Conservation (phyloP, 306 rosid genomes). For the Mimosa bimucronata region DNA sequence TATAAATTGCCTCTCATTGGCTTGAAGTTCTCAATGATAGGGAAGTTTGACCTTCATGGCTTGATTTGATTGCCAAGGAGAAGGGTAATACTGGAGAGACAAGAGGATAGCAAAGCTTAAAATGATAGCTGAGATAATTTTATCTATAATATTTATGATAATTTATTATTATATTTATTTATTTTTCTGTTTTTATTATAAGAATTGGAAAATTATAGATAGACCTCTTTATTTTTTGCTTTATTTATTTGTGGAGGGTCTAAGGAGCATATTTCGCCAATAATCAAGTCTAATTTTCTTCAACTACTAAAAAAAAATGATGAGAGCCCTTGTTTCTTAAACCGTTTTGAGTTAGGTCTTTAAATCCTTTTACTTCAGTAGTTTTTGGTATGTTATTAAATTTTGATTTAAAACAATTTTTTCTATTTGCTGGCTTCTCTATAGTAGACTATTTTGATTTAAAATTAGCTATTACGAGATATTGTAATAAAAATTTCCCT, state of each 20-base stretch:
- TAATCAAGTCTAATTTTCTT: no score
- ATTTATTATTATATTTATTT: background rate
- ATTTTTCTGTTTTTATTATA: background rate
- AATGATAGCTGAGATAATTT: background rate
- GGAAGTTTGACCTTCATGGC: background rate
- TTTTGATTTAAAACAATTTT: background rate
- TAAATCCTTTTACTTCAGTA: no score
- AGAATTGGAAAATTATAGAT: background rate
- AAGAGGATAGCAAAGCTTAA: background rate
- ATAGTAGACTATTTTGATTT: background rate
- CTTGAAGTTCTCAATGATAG: background rate
- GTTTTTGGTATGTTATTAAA: no score
- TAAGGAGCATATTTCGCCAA: no score
- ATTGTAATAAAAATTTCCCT: background rate
- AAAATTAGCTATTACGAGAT: background rate
- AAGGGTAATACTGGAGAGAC: background rate
- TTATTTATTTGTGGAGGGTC: no score
- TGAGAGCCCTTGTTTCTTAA: background rate
- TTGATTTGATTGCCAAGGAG: background rate
- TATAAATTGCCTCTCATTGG: background rate
- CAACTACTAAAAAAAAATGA: no score
- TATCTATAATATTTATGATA: background rate
- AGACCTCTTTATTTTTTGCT: no score
- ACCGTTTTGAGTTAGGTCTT: background rate
- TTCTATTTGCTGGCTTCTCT: background rate